phyloP scores from a whole-genome alignment of 176 grass and related monocot genomes.

The Avena eriantha region DNA sequence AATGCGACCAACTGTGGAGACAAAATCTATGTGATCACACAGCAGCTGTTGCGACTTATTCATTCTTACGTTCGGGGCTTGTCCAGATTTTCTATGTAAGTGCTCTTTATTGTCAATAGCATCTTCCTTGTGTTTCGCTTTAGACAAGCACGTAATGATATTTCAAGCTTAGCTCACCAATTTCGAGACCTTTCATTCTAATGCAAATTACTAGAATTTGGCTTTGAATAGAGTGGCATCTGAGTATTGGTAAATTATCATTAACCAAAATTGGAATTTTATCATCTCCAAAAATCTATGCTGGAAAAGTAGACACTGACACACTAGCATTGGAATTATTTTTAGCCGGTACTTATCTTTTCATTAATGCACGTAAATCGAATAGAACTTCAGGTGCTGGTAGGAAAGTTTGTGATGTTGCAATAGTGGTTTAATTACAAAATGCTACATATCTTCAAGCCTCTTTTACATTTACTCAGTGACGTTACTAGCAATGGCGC shows the following conservation, averaged over 20 bases:
- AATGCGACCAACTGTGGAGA: conserved; percentile 45
- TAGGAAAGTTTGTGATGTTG: conserved; percentile 1
- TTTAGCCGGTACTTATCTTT: background rate
- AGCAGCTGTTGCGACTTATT: conserved; percentile 55
- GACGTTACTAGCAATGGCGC: background rate
- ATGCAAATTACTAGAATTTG: conserved; percentile 12
- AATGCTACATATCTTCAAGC: conserved; percentile 15
- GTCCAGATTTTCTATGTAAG: conserved; percentile 96
- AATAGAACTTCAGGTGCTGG: background rate
- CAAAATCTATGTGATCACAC: conserved; percentile 58
- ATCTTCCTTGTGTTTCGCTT: conserved; percentile 28
- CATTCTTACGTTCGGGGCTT: conserved; percentile 68
- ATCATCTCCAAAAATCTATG: conserved; percentile 16
- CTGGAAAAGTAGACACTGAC: conserved; percentile 21
- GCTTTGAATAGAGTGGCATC: background rate
- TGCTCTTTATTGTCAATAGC: background rate
- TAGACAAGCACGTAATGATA: background rate
- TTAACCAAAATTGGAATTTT: background rate
- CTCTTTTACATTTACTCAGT: conserved; percentile 18
- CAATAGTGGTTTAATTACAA: conserved; percentile 12
- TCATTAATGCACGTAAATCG: background rate
- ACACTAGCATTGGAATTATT: conserved; percentile 9
- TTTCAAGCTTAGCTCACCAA: conserved; percentile 19
- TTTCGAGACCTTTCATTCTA: conserved; percentile 2
- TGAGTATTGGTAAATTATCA: background rate